These are phyloP conservation scores for Penicillium sp. DNA, from an alignment of 2,329 filamentous ascomycete species.

Conservation along the genomic window DNA sequence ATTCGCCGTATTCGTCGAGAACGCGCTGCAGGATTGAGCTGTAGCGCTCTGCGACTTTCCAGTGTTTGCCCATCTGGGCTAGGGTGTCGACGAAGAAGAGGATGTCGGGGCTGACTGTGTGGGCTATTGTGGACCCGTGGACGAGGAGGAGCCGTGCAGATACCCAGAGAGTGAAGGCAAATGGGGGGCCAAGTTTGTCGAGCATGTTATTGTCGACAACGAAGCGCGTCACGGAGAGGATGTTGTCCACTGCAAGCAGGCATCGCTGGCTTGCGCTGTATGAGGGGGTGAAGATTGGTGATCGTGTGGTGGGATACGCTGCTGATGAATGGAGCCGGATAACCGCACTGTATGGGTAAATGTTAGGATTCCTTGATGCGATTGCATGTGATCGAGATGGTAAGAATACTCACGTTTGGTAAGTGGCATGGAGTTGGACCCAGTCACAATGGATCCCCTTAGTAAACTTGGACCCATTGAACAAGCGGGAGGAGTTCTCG, in stretches of 20 bases:
- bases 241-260: constrained; percentile 71
- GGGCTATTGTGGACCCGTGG: constrained; percentile 80
- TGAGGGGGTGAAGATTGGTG: constrained; percentile 79
- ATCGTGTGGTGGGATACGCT: constrained; percentile 81
- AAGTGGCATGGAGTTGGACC: constrained; percentile 86
- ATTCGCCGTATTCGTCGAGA: constrained; percentile 74
- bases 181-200: constrained; percentile 74
- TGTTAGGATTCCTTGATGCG: constrained; percentile 8
- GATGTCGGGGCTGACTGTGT: constrained; percentile 70
- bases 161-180: constrained; percentile 88
- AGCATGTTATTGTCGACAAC: constrained; percentile 67
- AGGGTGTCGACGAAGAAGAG: constrained; percentile 74
- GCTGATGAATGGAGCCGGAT: constrained; percentile 86
- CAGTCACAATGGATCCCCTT: constrained; percentile 75
- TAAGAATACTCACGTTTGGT: constrained; percentile 62
- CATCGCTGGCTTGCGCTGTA: constrained; percentile 78
- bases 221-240: constrained; percentile 67
- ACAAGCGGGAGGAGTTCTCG: constrained; percentile 66
- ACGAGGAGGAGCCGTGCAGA: constrained; percentile 78
- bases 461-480: constrained; percentile 57
- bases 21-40: constrained; percentile 70
- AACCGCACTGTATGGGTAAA: constrained; percentile 53
- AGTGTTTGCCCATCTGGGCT: constrained; percentile 68
- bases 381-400: no score
- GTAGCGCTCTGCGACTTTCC: constrained; percentile 78